Evolutionary conservation across 768 basidiomycete species (phyloP).

Genomic region (Agrocybe pediades): DNA sequence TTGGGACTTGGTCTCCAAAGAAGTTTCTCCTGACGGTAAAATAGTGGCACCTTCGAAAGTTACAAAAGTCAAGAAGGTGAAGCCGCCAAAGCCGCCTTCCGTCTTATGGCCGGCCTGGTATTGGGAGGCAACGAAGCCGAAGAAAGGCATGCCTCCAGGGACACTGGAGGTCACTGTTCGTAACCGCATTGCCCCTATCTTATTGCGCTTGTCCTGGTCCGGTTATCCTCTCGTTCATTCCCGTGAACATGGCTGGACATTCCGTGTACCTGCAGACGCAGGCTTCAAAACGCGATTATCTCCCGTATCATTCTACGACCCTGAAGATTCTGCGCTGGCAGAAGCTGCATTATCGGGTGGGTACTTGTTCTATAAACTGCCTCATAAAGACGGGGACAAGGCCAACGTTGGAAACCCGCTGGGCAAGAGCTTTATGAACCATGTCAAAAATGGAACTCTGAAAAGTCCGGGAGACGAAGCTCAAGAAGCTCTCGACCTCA

Average conservation of each 20-base stretch:
- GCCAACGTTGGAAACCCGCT: constrained; percentile 96
- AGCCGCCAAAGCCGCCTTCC: constrained; percentile 42
- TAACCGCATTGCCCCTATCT: constrained; percentile 79
- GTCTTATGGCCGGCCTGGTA: constrained; percentile 97
- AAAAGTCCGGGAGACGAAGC: constrained; percentile 83
- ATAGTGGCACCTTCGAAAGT: constrained; percentile 27
- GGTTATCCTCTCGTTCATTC: constrained; percentile 85
- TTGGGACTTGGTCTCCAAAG: constrained; percentile 48
- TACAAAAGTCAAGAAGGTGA: constrained; percentile 24
- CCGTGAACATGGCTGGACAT: constrained; percentile 89
- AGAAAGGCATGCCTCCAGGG: constrained; percentile 65
- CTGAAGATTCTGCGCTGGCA: constrained; percentile 59
- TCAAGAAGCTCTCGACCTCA: constrained; percentile 85
- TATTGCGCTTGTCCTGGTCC: constrained; percentile 87
- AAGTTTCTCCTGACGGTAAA: constrained; percentile 2
- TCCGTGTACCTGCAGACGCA: constrained; percentile 63
- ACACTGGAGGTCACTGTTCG: constrained; percentile 85
- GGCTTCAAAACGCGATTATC: constrained; percentile 47
- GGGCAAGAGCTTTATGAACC: constrained; percentile 86
- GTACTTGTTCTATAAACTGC: constrained; percentile 85
- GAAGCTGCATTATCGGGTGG: constrained; percentile 49
- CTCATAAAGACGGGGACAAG: constrained; percentile 93
- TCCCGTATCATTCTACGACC: constrained; percentile 61
- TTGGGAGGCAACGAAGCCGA: constrained; percentile 83
- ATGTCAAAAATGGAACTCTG: constrained; percentile 83